Conservation (phyloP, 768 basidiomycete species). For the Coprinopsis cinerea region DNA sequence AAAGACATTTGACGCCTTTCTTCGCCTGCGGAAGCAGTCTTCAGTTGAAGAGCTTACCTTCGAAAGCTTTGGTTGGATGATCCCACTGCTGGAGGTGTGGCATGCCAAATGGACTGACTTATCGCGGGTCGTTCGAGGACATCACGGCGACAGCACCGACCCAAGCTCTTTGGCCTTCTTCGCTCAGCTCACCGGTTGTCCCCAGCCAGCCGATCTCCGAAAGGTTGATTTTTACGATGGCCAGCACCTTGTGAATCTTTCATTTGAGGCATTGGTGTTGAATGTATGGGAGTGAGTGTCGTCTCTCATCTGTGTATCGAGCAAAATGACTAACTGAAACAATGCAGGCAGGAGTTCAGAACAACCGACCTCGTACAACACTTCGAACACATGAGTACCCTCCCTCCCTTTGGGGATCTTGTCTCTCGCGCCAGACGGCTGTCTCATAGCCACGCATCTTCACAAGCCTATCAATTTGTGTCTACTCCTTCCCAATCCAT, state of each 20-base stretch:
- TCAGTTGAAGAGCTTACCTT: conserved; percentile 13
- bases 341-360: conserved; percentile 3
- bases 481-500: too few species aligned
- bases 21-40: conserved; percentile 10
- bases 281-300: conserved; percentile 19
- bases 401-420: not conserved
- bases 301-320: not conserved
- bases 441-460: not conserved
- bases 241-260: conserved; percentile 15
- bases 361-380: conserved; percentile 10
- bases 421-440: not conserved
- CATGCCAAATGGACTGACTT: conserved; percentile 29
- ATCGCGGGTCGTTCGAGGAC: conserved; percentile 14
- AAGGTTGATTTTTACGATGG: conserved; percentile 22
- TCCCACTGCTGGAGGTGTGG: conserved; percentile 25
- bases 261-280: conserved; percentile 17
- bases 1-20: conserved; percentile 16
- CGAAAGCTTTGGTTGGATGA: conserved; percentile 16
- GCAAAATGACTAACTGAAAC: not conserved
- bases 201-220: conserved; percentile 17
- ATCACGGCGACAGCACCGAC: conserved; percentile 19
- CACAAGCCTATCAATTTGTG: not conserved
- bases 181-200: conserved; percentile 15
- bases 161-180: conserved; percentile 14
- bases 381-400: not conserved